phyloP scores from a whole-genome alignment of 2,329 filamentous ascomycete genomes.

The Exophiala lecanii-corni region DNA sequence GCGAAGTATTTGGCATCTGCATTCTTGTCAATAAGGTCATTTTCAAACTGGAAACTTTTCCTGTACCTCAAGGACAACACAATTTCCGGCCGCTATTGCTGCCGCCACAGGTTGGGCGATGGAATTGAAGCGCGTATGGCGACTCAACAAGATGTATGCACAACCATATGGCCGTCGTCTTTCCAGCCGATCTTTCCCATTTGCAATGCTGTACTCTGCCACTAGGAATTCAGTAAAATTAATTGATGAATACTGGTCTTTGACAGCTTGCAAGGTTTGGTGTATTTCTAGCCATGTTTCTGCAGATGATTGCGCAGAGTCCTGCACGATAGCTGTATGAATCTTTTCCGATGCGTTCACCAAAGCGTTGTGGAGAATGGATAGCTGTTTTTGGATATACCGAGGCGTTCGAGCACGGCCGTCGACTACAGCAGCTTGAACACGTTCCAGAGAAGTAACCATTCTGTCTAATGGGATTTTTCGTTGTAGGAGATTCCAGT shows the following conservation, averaged over 20 bases:
- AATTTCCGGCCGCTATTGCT: background rate
- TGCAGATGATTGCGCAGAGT: background rate
- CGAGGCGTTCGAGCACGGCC: no score
- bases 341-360: background rate
- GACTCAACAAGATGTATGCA: conserved; percentile 35
- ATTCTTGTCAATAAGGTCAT: background rate
- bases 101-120: conserved; percentile 51
- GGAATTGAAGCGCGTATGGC: conserved; percentile 68
- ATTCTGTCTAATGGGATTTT: no score
- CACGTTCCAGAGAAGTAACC: no score
- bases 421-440: no score
- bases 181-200: background rate
- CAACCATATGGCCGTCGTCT: background rate
- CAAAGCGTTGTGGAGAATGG: background rate
- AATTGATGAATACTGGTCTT: background rate
- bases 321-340: background rate
- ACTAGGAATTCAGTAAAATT: background rate
- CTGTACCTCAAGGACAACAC: background rate
- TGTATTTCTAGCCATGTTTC: background rate
- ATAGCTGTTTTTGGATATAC: background rate
- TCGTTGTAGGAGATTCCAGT: no score
- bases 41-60: background rate
- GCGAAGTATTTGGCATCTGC: background rate
- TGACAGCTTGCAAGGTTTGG: background rate
- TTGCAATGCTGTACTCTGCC: background rate